Conservation (phyloP, 257 asterid species). For the Fraxinus cuspidata region DNA sequence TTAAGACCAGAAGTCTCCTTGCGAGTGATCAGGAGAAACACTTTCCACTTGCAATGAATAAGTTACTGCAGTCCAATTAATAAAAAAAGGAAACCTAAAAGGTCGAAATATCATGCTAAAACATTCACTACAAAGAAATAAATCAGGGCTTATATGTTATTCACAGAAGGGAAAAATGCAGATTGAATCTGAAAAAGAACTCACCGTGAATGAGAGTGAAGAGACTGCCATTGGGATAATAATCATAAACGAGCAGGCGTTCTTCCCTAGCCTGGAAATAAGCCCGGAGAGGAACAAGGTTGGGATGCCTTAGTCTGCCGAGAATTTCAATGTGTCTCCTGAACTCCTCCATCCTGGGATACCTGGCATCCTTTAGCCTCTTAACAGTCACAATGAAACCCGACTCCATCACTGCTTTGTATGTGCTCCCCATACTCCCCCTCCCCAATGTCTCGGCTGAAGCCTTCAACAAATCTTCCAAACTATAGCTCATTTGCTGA, state of each 20-base stretch:
- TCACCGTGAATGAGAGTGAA: conserved; percentile 89
- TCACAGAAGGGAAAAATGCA: conserved; percentile 15
- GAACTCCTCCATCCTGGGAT: conserved; percentile 82
- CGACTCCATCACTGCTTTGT: conserved; percentile 93
- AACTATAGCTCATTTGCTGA: conserved; percentile 71
- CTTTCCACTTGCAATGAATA: neutral
- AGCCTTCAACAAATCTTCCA: conserved; percentile 91
- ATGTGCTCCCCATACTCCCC: conserved; percentile 89
- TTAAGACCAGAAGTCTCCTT: conserved; percentile 7
- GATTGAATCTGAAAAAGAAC: conserved; percentile 1
- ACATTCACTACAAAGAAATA: neutral
- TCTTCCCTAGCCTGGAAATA: conserved; percentile 96
- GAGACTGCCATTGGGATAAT: conserved; percentile 97
- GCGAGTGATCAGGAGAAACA: conserved; percentile 1
- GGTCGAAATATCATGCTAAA: conserved; percentile 8
- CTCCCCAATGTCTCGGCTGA: conserved; percentile 96
- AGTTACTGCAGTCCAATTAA: neutral
- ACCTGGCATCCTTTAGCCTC: conserved; percentile 80
- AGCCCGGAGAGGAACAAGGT: conserved; percentile 86
- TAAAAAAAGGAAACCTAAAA: neutral
- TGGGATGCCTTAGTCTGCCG: conserved; percentile 82
- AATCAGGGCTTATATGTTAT: neutral
- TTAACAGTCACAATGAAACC: conserved; percentile 92
- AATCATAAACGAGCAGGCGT: conserved; percentile 86
- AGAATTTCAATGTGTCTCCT: conserved; percentile 76